Percentiles rank a stretch among this genome's conserved stretches.
phyloP scores from a whole-genome alignment of 202 grass and related monocot genomes.

The Brachypodium distachyon region DNA sequence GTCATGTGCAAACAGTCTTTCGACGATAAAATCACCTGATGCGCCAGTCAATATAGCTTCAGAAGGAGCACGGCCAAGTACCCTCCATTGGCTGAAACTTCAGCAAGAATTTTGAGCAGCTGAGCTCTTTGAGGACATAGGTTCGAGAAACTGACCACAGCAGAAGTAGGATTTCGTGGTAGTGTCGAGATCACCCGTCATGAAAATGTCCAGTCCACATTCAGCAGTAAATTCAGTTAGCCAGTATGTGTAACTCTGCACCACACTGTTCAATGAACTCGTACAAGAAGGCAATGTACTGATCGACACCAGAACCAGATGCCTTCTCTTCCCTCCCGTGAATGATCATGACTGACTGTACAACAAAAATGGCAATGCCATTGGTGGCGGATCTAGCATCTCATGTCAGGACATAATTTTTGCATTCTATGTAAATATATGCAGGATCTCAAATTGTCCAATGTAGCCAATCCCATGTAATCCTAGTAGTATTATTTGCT shows the following conservation, averaged over 20 bases:
- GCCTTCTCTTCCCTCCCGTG: background rate
- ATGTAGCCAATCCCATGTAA: background rate
- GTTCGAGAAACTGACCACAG: conserved; percentile 21
- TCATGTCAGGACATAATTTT: background rate
- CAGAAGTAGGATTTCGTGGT: conserved; percentile 36
- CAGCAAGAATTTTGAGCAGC: background rate
- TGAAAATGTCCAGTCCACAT: conserved; percentile 5
- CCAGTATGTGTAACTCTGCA: conserved; percentile 20
- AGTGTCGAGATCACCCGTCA: background rate
- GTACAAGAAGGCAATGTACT: conserved; percentile 22
- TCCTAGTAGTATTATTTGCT: conserved; percentile 37
- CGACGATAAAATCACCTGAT: background rate
- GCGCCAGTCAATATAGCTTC: conserved; percentile 12
- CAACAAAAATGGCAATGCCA: conserved; percentile 5
- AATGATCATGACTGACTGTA: background rate
- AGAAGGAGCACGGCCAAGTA: background rate
- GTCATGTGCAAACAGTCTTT: background rate
- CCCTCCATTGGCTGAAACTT: conserved; percentile 18
- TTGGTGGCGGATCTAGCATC: background rate
- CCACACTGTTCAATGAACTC: conserved; percentile 25
- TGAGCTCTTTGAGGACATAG: background rate
- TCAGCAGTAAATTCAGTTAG: conserved; percentile 34
- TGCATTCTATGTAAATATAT: background rate
- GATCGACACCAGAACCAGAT: conserved; percentile 10
- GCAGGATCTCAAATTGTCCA: background rate